These are phyloP conservation scores for Sporothrix mexicana DNA, from an alignment of 2,329 filamentous ascomycete genomes.

Conservation along the genomic window DNA sequence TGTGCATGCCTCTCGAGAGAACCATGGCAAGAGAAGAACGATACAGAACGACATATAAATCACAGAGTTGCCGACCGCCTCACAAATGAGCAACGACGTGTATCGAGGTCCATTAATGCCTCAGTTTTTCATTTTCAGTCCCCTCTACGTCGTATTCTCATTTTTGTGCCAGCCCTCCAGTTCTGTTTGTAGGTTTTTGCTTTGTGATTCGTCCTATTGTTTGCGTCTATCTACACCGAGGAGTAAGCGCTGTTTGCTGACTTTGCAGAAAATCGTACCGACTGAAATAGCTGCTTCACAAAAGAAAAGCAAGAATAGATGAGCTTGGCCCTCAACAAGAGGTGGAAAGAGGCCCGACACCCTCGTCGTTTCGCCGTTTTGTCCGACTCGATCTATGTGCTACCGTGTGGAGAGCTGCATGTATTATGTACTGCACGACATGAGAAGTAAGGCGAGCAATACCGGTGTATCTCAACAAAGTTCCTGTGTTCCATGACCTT, in stretches of 20 bases:
- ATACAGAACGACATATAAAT: background rate
- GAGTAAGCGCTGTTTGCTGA: background rate
- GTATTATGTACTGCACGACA: background rate
- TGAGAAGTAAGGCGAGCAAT: background rate
- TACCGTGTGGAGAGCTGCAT: background rate
- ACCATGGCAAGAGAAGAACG: background rate
- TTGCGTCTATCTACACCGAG: background rate
- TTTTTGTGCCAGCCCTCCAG: too few relatives aligned
- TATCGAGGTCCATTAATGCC: background rate
- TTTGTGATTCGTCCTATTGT: background rate
- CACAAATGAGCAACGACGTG: background rate
- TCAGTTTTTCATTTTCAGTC: background rate
- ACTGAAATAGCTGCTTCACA: background rate
- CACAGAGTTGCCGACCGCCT: background rate
- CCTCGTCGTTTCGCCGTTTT: background rate
- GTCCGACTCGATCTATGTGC: constrained; percentile 18
- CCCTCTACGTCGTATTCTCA: background rate
- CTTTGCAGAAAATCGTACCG: background rate
- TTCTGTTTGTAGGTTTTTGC: too few relatives aligned
- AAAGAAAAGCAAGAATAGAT: background rate
- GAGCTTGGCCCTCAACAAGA: background rate
- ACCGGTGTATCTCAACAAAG: background rate
- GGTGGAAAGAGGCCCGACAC: background rate
- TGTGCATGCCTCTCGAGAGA: background rate
- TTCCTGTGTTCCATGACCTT: background rate